phyloP scores from a whole-genome alignment of 2,329 filamentous ascomycete species.

The Parafenestella ontariensis region DNA sequence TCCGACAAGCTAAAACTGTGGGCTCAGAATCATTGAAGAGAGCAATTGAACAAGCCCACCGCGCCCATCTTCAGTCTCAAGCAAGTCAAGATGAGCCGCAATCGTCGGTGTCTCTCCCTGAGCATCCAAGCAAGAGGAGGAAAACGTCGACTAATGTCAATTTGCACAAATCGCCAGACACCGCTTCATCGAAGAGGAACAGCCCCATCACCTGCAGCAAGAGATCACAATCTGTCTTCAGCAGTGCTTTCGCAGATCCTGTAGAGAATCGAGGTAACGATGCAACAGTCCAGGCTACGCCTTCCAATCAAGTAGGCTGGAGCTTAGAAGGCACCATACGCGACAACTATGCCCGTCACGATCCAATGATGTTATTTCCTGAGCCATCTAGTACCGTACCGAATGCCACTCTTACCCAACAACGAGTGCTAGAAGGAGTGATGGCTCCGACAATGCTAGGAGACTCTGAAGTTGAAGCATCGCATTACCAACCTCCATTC shows the following conservation, averaged over 20 bases:
- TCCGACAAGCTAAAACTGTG: neutral
- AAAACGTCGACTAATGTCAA: conserved; percentile 21
- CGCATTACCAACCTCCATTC: conserved; percentile 23
- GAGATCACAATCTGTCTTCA: conserved; percentile 12
- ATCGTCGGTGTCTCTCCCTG: conserved; percentile 27
- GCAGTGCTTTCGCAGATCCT: conserved; percentile 7
- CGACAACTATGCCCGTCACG: conserved; percentile 48
- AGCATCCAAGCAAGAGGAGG: conserved; percentile 32
- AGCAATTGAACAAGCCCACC: conserved; percentile 34
- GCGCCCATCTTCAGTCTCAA: conserved; percentile 30
- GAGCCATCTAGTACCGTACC: conserved; percentile 53
- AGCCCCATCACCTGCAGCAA: conserved; percentile 16
- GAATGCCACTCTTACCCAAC: conserved; percentile 51
- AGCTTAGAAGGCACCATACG: conserved; percentile 43
- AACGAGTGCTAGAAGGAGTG: conserved; percentile 49
- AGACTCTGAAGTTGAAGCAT: conserved; percentile 16
- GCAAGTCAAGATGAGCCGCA: conserved; percentile 17
- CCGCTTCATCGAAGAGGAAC: conserved; percentile 6
- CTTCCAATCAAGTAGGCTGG: conserved; percentile 16
- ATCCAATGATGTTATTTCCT: conserved; percentile 50
- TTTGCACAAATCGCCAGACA: neutral
- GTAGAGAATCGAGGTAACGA: neutral
- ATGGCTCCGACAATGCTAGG: conserved; percentile 33
- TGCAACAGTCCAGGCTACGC: neutral
- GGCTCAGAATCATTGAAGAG: conserved; percentile 31